Evolutionary conservation across 768 basidiomycete species (phyloP).

Genomic region (Tylopilus balloui): DNA sequence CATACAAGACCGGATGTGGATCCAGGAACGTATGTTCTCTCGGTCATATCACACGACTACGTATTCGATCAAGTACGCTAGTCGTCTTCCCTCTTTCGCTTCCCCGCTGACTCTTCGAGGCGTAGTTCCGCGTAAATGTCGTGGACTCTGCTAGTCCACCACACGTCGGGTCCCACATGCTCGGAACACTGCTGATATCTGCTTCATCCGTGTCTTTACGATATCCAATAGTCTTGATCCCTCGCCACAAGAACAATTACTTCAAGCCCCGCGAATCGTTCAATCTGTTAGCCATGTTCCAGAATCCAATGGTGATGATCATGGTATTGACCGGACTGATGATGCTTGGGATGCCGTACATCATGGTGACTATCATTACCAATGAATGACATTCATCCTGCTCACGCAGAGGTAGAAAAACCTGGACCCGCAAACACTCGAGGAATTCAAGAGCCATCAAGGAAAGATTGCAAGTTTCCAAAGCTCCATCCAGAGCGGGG

Average conservation of each 20-base stretch:
- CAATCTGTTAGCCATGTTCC: slow-evolving; percentile 69
- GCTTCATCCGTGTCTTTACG: slow-evolving; percentile 49
- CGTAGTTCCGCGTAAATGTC: slow-evolving; percentile 67
- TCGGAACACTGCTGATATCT: slow-evolving; percentile 66
- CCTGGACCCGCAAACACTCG: slow-evolving; percentile 64
- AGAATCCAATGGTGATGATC: slow-evolving; percentile 82
- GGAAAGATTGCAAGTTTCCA: slow-evolving; percentile 53
- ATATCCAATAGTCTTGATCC: slow-evolving; percentile 55
- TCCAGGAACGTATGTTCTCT: slow-evolving; percentile 65
- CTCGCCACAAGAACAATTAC: slow-evolving; percentile 56
- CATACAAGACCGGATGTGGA: slow-evolving; percentile 56
- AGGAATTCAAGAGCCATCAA: slow-evolving; percentile 61
- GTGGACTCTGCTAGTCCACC: slow-evolving; percentile 38
- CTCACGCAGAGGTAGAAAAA: slow-evolving; percentile 51
- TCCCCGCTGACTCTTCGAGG: slow-evolving; percentile 1
- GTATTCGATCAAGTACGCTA: slow-evolving; percentile 61
- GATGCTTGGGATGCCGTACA: slow-evolving; percentile 70
- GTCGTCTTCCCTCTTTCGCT: not conserved
- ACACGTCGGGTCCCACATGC: slow-evolving; percentile 58
- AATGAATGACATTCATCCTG: not conserved
- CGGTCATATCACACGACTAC: slow-evolving; percentile 62
- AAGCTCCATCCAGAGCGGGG: slow-evolving; percentile 53
- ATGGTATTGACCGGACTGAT: slow-evolving; percentile 63
- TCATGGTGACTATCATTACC: slow-evolving; percentile 47
- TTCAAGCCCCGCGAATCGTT: slow-evolving; percentile 70